These are phyloP conservation scores for Lecanicillium sp. DNA, from an alignment of 2,329 filamentous ascomycete genomes.

Conservation along the genomic window DNA sequence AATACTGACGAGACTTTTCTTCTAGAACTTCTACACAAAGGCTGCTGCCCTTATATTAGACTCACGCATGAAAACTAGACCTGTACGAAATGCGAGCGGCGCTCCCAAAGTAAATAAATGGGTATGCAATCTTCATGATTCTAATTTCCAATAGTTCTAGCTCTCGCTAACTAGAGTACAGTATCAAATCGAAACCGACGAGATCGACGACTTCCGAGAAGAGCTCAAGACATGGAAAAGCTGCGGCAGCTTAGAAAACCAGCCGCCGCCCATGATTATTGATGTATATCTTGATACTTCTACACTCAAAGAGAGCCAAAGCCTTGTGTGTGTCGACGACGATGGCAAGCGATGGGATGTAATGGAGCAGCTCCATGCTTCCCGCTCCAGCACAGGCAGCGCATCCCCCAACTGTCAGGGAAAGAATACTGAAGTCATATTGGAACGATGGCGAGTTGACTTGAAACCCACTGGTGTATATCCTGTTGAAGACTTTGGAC, in stretches of 20 bases:
- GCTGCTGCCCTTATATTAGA: constrained; percentile 76
- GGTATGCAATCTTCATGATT: constrained; percentile 44
- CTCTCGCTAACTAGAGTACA: constrained; percentile 28
- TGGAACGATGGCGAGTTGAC: constrained; percentile 88
- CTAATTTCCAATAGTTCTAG: neutral
- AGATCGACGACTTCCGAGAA: constrained; percentile 79
- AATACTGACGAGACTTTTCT: constrained; percentile 2
- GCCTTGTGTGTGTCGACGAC: constrained; percentile 79
- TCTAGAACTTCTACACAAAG: constrained; percentile 85
- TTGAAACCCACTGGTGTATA: constrained; percentile 48
- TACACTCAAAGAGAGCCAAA: constrained; percentile 73
- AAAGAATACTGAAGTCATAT: constrained; percentile 62
- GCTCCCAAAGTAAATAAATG: constrained; percentile 70
- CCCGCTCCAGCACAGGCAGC: constrained; percentile 43
- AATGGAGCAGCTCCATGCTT: constrained; percentile 66
- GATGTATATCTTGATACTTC: constrained; percentile 83
- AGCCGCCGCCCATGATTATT: constrained; percentile 76
- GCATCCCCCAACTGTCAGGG: constrained; percentile 30
- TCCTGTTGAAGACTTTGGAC: constrained; percentile 50
- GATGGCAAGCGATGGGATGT: constrained; percentile 91
- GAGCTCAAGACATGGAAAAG: constrained; percentile 75
- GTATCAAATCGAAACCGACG: constrained; percentile 94
- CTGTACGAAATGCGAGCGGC: constrained; percentile 30
- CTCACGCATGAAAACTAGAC: constrained; percentile 64
- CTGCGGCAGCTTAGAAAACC: constrained; percentile 67